A percentile compares a stretch with the other conserved stretches of the same genome.
phyloP scores from a whole-genome alignment of 2,329 filamentous ascomycete genomes.

The Phoma herbarum region DNA sequence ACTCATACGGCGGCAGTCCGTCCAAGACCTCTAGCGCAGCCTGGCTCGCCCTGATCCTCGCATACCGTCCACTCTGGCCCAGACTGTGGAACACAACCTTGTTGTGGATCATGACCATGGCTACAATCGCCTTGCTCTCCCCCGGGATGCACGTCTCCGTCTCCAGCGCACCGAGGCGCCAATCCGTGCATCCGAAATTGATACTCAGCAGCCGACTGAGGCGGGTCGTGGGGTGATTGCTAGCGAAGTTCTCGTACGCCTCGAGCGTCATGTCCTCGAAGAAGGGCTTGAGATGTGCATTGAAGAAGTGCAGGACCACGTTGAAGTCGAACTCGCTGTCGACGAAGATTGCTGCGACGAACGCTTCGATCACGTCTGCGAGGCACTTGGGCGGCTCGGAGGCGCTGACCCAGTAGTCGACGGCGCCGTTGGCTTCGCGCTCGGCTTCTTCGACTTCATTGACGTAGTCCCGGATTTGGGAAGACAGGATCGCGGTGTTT shows the following conservation, averaged over 20 bases:
- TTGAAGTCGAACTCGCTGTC: constrained; percentile 82
- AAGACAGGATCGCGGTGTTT: constrained; percentile 60
- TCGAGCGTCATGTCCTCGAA: constrained; percentile 81
- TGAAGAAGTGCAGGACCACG: constrained; percentile 79
- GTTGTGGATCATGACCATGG: constrained; percentile 79
- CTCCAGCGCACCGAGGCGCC: constrained; percentile 52
- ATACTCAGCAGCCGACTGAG: constrained; percentile 71
- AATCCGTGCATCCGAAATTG: constrained; percentile 71
- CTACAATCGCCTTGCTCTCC: constrained; percentile 63
- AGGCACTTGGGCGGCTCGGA: constrained; percentile 76
- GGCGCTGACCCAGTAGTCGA: constrained; percentile 72
- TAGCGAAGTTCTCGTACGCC: constrained; percentile 82
- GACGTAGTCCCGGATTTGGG: constrained; percentile 64
- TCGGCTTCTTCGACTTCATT: constrained; percentile 65
- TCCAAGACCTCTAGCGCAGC: constrained; percentile 63
- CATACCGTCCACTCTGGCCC: constrained; percentile 73
- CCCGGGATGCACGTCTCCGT: constrained; percentile 58
- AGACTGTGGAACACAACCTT: constrained; percentile 69
- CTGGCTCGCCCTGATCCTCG: constrained; percentile 73
- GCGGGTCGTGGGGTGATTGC: constrained; percentile 80
- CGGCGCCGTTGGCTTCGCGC: constrained; percentile 58
- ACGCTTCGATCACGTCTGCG: constrained; percentile 88
- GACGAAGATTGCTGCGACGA: constrained; percentile 89
- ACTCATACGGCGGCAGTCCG: constrained; percentile 64
- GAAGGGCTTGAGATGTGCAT: constrained; percentile 74